Percentiles rank a stretch among this genome's conserved stretches.
These are phyloP conservation scores for Cruciata laevipes DNA, from an alignment of 257 asterid genomes.

Conservation along the genomic window DNA sequence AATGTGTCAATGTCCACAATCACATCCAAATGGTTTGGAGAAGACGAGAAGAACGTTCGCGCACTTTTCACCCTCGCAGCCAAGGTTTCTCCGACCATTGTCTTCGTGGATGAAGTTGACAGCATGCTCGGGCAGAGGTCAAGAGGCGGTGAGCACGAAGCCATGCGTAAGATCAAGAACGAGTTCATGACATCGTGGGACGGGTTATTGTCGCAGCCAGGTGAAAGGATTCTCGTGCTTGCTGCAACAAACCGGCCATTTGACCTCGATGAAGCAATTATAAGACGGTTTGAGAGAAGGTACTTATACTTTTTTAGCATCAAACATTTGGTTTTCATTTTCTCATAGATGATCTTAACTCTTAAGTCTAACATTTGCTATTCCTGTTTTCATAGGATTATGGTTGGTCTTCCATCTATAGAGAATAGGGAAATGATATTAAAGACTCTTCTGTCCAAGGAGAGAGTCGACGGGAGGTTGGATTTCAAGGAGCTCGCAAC, in stretches of 20 bases:
- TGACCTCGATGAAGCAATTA: constrained; percentile 97
- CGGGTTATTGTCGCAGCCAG: constrained; percentile 80
- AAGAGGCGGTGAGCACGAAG: constrained; percentile 94
- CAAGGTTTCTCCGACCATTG: constrained; percentile 87
- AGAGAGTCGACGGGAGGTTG: constrained; percentile 51
- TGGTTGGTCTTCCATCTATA: constrained; percentile 85
- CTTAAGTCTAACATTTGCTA: background rate
- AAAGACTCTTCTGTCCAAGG: constrained; percentile 76
- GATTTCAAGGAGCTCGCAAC: constrained; percentile 78
- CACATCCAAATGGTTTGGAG: constrained; percentile 99
- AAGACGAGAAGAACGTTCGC: constrained; percentile 90
- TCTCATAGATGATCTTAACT: background rate
- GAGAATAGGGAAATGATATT: constrained; percentile 87
- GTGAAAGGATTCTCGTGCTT: constrained; percentile 95
- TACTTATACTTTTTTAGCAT: constrained; percentile 9
- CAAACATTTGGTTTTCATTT: background rate
- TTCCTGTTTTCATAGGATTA: constrained; percentile 33
- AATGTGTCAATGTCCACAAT: constrained; percentile 96
- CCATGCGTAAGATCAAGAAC: constrained; percentile 94
- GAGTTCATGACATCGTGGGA: constrained; percentile 98
- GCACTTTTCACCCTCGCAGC: constrained; percentile 97
- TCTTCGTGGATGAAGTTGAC: constrained; percentile 96
- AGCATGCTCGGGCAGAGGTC: constrained; percentile 98
- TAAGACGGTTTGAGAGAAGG: constrained; percentile 98
- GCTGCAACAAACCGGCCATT: constrained; percentile 98